A percentile compares a stretch with the other conserved stretches of the same genome.
Conservation (phyloP, 768 basidiomycete genomes). For the Rossbeevera mucosa region DNA sequence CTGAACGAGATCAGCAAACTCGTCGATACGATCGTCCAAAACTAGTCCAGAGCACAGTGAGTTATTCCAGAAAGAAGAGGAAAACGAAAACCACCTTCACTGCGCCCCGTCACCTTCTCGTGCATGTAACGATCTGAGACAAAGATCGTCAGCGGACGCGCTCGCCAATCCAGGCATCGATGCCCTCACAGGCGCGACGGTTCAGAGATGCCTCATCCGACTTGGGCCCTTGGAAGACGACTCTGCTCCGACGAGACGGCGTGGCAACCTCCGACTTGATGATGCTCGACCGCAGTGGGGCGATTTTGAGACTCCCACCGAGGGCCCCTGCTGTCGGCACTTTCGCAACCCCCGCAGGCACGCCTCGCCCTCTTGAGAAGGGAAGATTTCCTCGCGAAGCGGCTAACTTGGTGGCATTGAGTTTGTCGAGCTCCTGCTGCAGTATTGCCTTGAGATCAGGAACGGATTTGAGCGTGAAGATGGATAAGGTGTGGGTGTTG, state of each 20-base stretch:
- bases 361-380: constrained; percentile 13
- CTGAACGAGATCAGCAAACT: constrained; percentile 70
- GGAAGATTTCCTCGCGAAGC: constrained; percentile 18
- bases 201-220: constrained; percentile 32
- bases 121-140: constrained; percentile 85
- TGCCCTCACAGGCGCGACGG: constrained; percentile 52
- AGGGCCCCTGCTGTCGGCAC: constrained; percentile 1
- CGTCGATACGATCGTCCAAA: constrained; percentile 85
- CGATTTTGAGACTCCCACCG: constrained; percentile 14
- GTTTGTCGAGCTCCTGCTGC: constrained; percentile 36
- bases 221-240: constrained; percentile 30
- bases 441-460: constrained; percentile 41
- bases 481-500: constrained; percentile 31
- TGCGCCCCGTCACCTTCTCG: constrained; percentile 80
- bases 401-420: constrained; percentile 31
- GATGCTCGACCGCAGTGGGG: constrained; percentile 2
- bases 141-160: neutral
- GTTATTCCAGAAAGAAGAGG: neutral
- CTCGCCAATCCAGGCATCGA: neutral
- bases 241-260: constrained; percentile 25
- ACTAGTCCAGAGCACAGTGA: constrained; percentile 36
- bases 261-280: constrained; percentile 17
- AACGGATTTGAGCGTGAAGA: constrained; percentile 47
- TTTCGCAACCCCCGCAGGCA: neutral
- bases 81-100: constrained; percentile 54